A percentile compares a stretch with the other conserved stretches of the same genome.
Conservation (phyloP, 805 yeast species). For the Candida methanosorbosa region DNA sequence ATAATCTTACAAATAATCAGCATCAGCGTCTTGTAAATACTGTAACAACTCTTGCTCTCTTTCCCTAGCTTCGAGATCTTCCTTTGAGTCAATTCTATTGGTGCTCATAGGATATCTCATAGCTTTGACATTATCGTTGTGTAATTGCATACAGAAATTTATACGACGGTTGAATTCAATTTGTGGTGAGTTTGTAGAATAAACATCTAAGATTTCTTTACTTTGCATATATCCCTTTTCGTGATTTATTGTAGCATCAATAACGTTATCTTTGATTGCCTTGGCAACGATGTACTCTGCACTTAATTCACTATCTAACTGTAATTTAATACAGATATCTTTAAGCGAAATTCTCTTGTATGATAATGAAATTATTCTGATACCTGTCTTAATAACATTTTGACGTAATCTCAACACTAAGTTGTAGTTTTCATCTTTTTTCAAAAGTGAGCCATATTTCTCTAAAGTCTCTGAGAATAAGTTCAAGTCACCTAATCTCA, state of each 20-base stretch:
- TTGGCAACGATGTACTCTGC: constrained; percentile 96
- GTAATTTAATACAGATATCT: constrained; percentile 89
- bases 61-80: constrained; percentile 47
- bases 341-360: constrained; percentile 85
- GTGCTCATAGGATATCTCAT: constrained; percentile 81
- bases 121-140: constrained; percentile 87
- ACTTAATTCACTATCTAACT: constrained; percentile 87
- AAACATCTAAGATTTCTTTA: constrained; percentile 76
- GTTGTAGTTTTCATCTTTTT: constrained; percentile 73
- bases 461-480: constrained; percentile 65
- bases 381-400: constrained; percentile 96
- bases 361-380: constrained; percentile 83
- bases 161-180: constrained; percentile 87
- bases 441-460: constrained; percentile 51
- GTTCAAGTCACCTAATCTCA: constrained; percentile 81
- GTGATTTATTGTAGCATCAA: constrained; percentile 90
- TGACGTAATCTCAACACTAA: constrained; percentile 86
- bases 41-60: constrained; percentile 36
- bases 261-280: constrained; percentile 94
- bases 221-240: constrained; percentile 88
- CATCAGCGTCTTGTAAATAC: constrained; percentile 41
- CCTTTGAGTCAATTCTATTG: constrained; percentile 39
- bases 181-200: constrained; percentile 84
- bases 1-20: constrained; percentile 1
- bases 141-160: constrained; percentile 80